Conservation (phyloP, 371 early-diverging fungal genomes). For the Circinella umbellata region DNA sequence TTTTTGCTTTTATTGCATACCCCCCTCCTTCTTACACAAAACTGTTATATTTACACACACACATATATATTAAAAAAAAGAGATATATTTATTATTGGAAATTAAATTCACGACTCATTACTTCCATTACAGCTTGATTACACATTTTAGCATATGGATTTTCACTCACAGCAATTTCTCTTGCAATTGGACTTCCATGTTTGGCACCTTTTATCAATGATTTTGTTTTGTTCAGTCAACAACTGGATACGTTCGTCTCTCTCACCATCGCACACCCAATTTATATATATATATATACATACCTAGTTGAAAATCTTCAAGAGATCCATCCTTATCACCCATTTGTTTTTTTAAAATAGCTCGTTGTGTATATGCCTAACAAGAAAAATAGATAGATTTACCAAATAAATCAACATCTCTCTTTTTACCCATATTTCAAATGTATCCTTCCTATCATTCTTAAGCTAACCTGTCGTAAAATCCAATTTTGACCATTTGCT, state of each 20-base stretch:
- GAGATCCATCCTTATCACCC: constrained; percentile 72
- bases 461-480: constrained; percentile 74
- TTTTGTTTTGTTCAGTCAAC: too few relatives aligned
- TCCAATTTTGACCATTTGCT: constrained; percentile 62
- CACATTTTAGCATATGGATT: constrained; percentile 95
- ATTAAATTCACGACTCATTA: constrained; percentile 59
- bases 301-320: constrained; percentile 71
- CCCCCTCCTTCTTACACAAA: too few relatives aligned
- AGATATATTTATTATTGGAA: constrained; percentile 1
- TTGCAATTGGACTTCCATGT: constrained; percentile 85
- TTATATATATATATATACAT: neutral
- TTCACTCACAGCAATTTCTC: constrained; percentile 72
- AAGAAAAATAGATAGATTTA: too few relatives aligned
- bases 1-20: too few relatives aligned
- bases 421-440: too few relatives aligned
- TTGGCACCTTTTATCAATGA: constrained; percentile 60
- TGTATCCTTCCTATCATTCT: too few relatives aligned
- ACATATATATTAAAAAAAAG: neutral
- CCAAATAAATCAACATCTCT: too few relatives aligned
- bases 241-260: too few relatives aligned
- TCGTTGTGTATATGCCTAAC: constrained; percentile 85
- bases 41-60: neutral
- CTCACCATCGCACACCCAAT: too few relatives aligned
- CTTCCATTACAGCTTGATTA: constrained; percentile 74
- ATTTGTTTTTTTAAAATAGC: constrained; percentile 69